Evolutionary conservation across 2,329 filamentous ascomycete genomes (phyloP).

Genomic region (Helotiales sp.): DNA sequence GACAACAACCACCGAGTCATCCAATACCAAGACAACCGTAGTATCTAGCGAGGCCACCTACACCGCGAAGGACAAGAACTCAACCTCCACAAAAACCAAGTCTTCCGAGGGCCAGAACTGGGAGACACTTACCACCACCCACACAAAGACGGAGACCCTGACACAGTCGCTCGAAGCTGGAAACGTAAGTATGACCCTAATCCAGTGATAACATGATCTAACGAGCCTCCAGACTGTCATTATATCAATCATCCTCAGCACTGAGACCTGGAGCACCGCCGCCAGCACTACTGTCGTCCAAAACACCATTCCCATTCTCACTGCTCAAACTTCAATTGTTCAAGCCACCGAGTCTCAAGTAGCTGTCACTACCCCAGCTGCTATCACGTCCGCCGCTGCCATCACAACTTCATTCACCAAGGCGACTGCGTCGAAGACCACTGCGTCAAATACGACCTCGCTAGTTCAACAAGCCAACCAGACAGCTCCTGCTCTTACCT

Average conservation of each 20-base stretch:
- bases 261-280: neutral
- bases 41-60: neutral
- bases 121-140: neutral
- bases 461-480: neutral
- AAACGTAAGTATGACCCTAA: neutral
- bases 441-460: neutral
- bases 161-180: neutral
- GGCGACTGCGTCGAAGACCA: neutral
- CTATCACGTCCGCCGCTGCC: neutral
- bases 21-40: neutral
- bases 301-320: neutral
- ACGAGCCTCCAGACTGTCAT: neutral
- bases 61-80: neutral
- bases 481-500: neutral
- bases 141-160: neutral
- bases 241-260: slow-evolving; percentile 3
- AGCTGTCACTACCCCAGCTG: neutral
- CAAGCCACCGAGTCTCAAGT: no score
- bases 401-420: neutral
- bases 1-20: neutral
- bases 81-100: neutral
- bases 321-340: no score
- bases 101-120: neutral
- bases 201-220: neutral
- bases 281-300: neutral